These are phyloP conservation scores for Aspergillus leporis DNA, from an alignment of 495 filamentous ascomycete genomes.

Conservation along the genomic window DNA sequence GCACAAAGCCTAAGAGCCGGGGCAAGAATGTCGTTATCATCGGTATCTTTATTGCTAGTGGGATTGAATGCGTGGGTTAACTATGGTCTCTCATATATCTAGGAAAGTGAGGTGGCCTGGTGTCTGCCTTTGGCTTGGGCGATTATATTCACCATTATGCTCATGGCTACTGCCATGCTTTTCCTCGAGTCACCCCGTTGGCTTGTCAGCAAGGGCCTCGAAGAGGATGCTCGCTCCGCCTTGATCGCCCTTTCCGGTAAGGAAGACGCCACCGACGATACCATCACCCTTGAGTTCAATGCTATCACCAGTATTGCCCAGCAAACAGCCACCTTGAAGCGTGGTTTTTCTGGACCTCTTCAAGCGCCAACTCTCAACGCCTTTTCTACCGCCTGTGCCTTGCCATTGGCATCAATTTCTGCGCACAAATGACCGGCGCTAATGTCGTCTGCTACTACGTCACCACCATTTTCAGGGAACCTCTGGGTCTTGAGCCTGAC, in stretches of 20 bases:
- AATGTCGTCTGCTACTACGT: conserved; percentile 31
- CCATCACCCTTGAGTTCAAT: too few relatives aligned
- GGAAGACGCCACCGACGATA: too few relatives aligned
- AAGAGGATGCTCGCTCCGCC: too few relatives aligned
- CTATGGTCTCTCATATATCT: conserved; percentile 43
- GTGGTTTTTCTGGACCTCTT: too few relatives aligned
- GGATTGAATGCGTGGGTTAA: conserved; percentile 44
- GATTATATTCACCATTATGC: conserved; percentile 60
- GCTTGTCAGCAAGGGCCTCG: conserved; percentile 54
- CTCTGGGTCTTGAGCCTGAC: conserved; percentile 20
- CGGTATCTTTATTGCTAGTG: conserved; percentile 53
- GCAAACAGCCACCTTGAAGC: conserved; percentile 16
- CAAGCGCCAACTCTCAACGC: too few relatives aligned
- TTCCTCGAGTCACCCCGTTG: conserved; percentile 65
- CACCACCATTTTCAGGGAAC: conserved; percentile 29
- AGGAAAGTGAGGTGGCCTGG: conserved; percentile 44
- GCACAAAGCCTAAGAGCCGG: conserved; percentile 36
- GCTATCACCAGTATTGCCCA: too few relatives aligned
- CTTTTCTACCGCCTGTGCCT: conserved; percentile 31
- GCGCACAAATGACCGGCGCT: conserved; percentile 31
- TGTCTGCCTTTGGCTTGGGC: conserved; percentile 50
- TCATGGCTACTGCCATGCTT: conserved; percentile 57
- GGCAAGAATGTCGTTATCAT: conserved; percentile 38
- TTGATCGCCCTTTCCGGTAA: too few relatives aligned
- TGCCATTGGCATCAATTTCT: conserved; percentile 41